Base-by-base conservation (phyloP, 129 eudicot species). In the Sambucus nigra region DNA sequence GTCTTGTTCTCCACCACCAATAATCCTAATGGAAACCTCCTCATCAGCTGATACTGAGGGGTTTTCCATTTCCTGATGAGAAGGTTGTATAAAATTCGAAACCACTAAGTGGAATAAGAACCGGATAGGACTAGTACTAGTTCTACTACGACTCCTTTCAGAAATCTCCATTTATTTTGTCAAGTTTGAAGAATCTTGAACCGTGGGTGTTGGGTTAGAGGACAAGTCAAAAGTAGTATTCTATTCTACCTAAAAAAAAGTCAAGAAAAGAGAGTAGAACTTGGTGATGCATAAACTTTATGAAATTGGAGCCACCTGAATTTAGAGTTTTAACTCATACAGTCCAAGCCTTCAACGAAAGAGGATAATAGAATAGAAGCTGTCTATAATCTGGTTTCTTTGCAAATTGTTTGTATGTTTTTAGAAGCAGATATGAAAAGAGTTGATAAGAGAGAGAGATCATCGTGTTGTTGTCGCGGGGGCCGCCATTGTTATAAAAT, bases 11-110 rank as follows among this genome's bases (percentile, higher is more conserved):
- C 29, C 68, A 3, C 48, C 67, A 18, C 70, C 47, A 64, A 53
- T 51, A 46, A 74, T 74, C 59, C 74, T 74, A 20, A 74, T 74
- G 5, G 80, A 63, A 51, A 74, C 71, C 50, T 68, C 73, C 67
- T 68, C 73, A 17, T 53, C 13, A 18, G 51, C 3, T 19, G 51
- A 17, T 22, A 53, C 14, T 2, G 44, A 28, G 4, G 28, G 70
- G 23, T 63, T 64, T 28, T 58, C 71, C 71, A 63, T 68, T 53
- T 67, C 64, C 26, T 52, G 60, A 74, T 53, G 62, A 21, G 71
- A 53, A 52, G 63, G 52, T 29, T 69, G 53, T 50, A 74, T 59
- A 16, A 74, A 35, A 62, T 62, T 51, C 5, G 68, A 51, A 20
- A 51, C 51, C 2, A 51, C 54, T 38, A 47, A 50, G 25, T 63